Percentiles rank a stretch among this genome's conserved stretches.
Conservation (phyloP, 805 yeast genomes). For the Candida alai region DNA sequence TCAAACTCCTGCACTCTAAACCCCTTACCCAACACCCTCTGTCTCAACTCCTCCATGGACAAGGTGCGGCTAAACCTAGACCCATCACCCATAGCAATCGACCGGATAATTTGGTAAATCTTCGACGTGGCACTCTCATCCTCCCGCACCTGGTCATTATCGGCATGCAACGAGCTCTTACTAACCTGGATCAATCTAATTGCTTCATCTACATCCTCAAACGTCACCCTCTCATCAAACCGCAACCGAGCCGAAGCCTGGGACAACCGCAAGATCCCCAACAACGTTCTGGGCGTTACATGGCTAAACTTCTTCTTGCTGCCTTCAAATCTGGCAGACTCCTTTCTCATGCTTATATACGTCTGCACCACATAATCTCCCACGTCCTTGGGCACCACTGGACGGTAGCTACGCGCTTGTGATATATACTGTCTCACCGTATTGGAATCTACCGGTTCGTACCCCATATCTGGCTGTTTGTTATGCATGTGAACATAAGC, state of each 20-base stretch:
- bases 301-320: slow-evolving; percentile 80
- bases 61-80: slow-evolving; percentile 24
- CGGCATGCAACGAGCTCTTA: slow-evolving; percentile 71
- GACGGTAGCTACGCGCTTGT: slow-evolving; percentile 79
- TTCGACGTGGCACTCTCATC: slow-evolving; percentile 66
- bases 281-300: slow-evolving; percentile 90
- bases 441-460: slow-evolving; percentile 72
- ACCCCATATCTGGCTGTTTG: slow-evolving; percentile 73
- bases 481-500: slow-evolving; percentile 94
- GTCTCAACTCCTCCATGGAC: slow-evolving; percentile 49
- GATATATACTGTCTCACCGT: slow-evolving; percentile 86
- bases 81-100: slow-evolving; percentile 43
- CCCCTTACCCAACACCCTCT: slow-evolving; percentile 72
- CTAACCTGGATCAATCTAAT: slow-evolving; percentile 81
- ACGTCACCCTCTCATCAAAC: slow-evolving; percentile 65
- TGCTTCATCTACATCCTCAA: slow-evolving; percentile 93
- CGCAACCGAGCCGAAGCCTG: slow-evolving; percentile 92
- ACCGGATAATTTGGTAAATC: slow-evolving; percentile 68
- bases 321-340: slow-evolving; percentile 74
- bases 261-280: slow-evolving; percentile 87
- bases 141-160: slow-evolving; percentile 46
- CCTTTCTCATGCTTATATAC: slow-evolving; percentile 90
- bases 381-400: slow-evolving; percentile 77
- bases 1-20: slow-evolving; percentile 76
- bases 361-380: slow-evolving; percentile 82